Conservation (phyloP, 169 alveolate genomes). For the Plasmodium blacklocki region DNA sequence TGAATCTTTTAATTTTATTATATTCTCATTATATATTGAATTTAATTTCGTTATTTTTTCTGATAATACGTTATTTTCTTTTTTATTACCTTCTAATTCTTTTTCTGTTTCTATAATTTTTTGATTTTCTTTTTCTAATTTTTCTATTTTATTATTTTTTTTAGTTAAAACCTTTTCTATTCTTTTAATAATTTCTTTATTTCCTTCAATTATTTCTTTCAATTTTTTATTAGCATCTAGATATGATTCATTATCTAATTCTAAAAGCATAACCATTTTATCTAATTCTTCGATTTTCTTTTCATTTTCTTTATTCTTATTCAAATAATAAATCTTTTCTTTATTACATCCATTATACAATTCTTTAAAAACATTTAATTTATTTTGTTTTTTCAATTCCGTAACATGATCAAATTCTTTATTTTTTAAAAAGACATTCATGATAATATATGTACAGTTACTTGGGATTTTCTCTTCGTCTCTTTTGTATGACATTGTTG, state of each 20-base stretch:
- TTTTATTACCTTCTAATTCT: conserved; percentile 43
- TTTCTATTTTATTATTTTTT: conserved; percentile 70
- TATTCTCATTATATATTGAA: conserved; percentile 33
- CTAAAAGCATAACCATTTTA: conserved; percentile 67
- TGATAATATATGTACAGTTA: conserved; percentile 37
- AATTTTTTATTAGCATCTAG: conserved; percentile 54
- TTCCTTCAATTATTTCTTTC: conserved; percentile 58
- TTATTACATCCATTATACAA: conserved; percentile 50
- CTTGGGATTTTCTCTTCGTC: conserved; percentile 15
- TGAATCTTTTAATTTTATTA: conserved; percentile 39
- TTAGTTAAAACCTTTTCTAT: conserved; percentile 58
- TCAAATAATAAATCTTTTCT: conserved; percentile 54
- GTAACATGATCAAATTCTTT: conserved; percentile 52
- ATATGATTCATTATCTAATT: conserved; percentile 54
- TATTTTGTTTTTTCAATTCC: conserved; percentile 60
- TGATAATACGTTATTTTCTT: conserved; percentile 45
- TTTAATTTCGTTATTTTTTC: conserved; percentile 49
- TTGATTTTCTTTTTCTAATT: conserved; percentile 66
- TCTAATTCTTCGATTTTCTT: conserved; percentile 66
- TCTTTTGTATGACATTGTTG: conserved; percentile 3
- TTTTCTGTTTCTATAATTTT: conserved; percentile 49
- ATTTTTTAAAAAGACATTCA: conserved; percentile 64
- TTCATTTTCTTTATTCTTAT: conserved; percentile 61
- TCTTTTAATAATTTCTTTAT: conserved; percentile 58
- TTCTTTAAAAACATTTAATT: conserved; percentile 42